Base-by-base conservation (phyloP, 306 rosid species). In the Begonia fuchsioides region DNA sequence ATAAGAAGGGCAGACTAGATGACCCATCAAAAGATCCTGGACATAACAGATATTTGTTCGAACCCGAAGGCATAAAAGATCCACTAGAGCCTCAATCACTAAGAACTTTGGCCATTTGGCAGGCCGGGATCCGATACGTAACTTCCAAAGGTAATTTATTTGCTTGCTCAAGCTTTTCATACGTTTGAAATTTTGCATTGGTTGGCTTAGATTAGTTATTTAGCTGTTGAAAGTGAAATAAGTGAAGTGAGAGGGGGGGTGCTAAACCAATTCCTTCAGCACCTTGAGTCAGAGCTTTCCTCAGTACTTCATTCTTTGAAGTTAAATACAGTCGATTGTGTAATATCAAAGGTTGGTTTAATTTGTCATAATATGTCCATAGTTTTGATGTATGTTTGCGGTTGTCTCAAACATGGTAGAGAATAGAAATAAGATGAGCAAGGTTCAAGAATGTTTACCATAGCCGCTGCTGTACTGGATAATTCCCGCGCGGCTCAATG, bases 91-190 rank as follows among this genome's bases (percentile, higher is more conserved):
- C 73, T 40, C 80, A 79, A 63, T 66, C 10, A 20, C 80, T 82
- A 93, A 73, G 75, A 74, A 73, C 72, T 52, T 92, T 94, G 98
- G 62, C 67, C 59, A 57, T 51, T 63, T 72, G 75, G 67, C 70
- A 82, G 67, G 80, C 59, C 62, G 92, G 79, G 15, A 62, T 39
- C 58, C 61, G 72, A 17, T 54, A 67, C 17, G 52, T 39, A 49
- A 68, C 68, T 47, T 81, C 77, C 53, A 74, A 75, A 77, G 98
- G 98, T 85, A 55, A 50, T 78, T 32, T 50, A 45, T 60, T 58
- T 60, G 7, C 32, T 52, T 14, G 12, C 10, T 32, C 5, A 43
- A 11, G 52, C 18, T 26, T 48, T 13, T 38, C 65, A 40, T 15
- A n/a, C 39, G 52, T 53, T 49, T n/a, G 6, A 41, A n/a, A 41